Conservation (phyloP, 148 eudicot genomes). For the Arbutus unedo region DNA sequence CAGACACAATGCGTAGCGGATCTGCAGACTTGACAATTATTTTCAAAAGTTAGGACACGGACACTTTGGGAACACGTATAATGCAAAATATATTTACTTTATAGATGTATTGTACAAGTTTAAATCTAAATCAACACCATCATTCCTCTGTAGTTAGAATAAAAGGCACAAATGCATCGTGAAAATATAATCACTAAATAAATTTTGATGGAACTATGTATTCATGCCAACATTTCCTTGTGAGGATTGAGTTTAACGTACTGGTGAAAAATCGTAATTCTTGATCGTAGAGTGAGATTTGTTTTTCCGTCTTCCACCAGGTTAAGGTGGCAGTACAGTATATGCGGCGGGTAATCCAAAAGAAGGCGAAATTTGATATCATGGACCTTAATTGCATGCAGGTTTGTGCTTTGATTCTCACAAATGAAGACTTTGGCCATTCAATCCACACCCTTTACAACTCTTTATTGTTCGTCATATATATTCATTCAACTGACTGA, state of each 20-base stretch:
- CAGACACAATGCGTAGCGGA: background rate
- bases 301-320: conserved; percentile 28
- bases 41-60: background rate
- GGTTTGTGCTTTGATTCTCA: conserved; percentile 35
- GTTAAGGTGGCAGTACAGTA: conserved; percentile 84
- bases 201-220: background rate
- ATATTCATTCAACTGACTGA: background rate
- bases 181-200: background rate
- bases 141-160: background rate
- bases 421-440: conserved; percentile 17
- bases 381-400: conserved; percentile 66
- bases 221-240: background rate
- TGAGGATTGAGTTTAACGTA: conserved; percentile 6
- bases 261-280: background rate
- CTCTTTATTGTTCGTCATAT: background rate
- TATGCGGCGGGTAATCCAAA: conserved; percentile 82
- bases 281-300: background rate
- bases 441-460: background rate
- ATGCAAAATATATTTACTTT: background rate
- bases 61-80: background rate
- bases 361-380: conserved; percentile 88
- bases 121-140: background rate
- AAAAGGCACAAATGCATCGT: background rate
- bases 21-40: background rate
- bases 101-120: background rate